A percentile compares a stretch with the other conserved stretches of the same genome.
phyloP scores from a whole-genome alignment of 345 rosid genomes.

The Gossypium ekmanianum region DNA sequence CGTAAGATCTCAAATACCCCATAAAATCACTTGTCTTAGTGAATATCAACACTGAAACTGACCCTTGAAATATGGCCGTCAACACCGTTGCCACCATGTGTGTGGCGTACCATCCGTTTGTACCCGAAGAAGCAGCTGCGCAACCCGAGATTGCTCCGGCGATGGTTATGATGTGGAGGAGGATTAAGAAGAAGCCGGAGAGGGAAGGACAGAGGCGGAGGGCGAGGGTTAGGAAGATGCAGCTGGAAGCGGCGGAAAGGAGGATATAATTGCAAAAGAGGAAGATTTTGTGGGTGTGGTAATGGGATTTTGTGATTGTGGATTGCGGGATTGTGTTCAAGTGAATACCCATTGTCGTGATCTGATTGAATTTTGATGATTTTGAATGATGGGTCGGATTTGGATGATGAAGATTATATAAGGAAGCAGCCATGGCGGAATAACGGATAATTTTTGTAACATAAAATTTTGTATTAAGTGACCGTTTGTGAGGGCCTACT shows the following conservation, averaged over 20 bases:
- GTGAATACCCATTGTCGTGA: conserved; percentile 27
- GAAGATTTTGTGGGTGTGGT: conserved; percentile 67
- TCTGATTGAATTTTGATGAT: not conserved
- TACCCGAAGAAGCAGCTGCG: conserved; percentile 55
- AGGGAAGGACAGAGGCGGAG: conserved; percentile 80
- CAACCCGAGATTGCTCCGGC: conserved; percentile 68
- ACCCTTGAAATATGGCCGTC: conserved; percentile 89
- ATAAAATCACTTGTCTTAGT: conserved; percentile 66
- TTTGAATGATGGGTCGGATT: not conserved
- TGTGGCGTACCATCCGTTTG: conserved; percentile 64
- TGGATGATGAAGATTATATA: not conserved
- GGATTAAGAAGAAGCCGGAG: conserved; percentile 57
- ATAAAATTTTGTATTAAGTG: not conserved
- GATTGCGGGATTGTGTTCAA: conserved; percentile 18
- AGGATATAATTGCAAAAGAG: conserved; percentile 81
- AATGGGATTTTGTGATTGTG: conserved; percentile 34
- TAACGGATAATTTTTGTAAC: not conserved
- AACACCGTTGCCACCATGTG: conserved; percentile 85
- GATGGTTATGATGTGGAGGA: conserved; percentile 57
- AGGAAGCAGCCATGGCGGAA: not conserved
- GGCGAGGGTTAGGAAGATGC: conserved; percentile 86
- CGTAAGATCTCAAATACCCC: conserved; percentile 65
- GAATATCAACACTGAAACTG: conserved; percentile 73
- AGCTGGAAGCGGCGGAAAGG: conserved; percentile 81
- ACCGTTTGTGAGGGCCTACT: not conserved